Conservation (phyloP, 352 stramenopile species). For the Globisporangium parvum region DNA sequence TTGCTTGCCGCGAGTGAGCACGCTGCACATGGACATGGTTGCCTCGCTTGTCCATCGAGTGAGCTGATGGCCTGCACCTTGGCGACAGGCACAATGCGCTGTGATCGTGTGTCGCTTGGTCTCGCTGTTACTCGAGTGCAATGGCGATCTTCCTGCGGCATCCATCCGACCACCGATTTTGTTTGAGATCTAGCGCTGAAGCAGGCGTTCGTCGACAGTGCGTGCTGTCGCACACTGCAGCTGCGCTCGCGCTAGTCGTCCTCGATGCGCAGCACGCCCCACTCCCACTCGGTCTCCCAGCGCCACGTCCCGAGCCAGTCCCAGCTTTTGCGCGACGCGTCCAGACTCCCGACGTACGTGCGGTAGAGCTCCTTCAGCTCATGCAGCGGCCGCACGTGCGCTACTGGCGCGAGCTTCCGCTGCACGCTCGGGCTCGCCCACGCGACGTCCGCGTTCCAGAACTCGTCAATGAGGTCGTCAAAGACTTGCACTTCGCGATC, state of each 20-base stretch:
- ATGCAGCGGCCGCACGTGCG: slow-evolving; percentile 19
- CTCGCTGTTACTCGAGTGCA: too few species aligned
- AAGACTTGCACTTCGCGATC: slow-evolving; percentile 38
- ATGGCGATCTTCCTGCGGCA: too few species aligned
- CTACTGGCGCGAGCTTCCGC: slow-evolving; percentile 18
- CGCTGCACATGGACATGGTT: too few species aligned
- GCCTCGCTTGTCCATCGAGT: too few species aligned
- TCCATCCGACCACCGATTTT: too few species aligned
- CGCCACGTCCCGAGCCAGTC: slow-evolving; percentile 31
- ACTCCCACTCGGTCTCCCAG: slow-evolving; percentile 46
- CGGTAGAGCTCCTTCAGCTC: slow-evolving; percentile 44
- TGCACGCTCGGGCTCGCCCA: slow-evolving; percentile 43
- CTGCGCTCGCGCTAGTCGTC: not conserved
- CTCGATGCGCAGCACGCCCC: slow-evolving; percentile 21
- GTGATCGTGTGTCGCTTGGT: too few species aligned
- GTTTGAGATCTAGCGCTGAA: not conserved
- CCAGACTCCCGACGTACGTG: slow-evolving; percentile 19
- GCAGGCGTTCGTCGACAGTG: not conserved
- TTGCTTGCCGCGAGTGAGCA: too few species aligned
- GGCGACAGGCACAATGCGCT: too few species aligned
- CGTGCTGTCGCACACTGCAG: not conserved
- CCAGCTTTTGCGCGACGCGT: slow-evolving; percentile 26
- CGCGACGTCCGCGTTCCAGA: slow-evolving; percentile 59
- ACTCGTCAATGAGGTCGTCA: slow-evolving; percentile 51
- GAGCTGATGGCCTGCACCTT: too few species aligned